phyloP scores from a whole-genome alignment of 257 asterid genomes.

The Echites panduratus region DNA sequence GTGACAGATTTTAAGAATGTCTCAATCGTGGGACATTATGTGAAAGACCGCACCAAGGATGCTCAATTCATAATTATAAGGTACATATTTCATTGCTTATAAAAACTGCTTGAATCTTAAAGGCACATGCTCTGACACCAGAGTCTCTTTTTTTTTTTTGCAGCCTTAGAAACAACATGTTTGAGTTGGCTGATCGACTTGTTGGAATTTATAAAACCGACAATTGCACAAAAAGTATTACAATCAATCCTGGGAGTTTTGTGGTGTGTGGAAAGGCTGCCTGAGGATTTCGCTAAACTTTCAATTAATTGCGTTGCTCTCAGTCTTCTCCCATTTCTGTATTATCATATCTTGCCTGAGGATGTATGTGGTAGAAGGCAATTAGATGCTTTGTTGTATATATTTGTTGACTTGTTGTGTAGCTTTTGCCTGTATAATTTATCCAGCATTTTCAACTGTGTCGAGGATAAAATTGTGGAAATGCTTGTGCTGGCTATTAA shows the following conservation, averaged over 20 bases:
- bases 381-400: conserved; percentile 1
- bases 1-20: conserved; percentile 88
- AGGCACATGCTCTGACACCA: neutral
- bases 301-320: neutral
- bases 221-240: conserved; percentile 90
- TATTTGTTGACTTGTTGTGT: neutral
- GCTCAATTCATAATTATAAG: conserved; percentile 97
- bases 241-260: conserved; percentile 92
- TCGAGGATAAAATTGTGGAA: neutral
- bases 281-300: conserved; percentile 21
- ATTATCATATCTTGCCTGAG: neutral
- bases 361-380: neutral
- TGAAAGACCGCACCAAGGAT: conserved; percentile 97
- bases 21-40: conserved; percentile 95
- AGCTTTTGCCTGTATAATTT: neutral
- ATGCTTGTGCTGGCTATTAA: neutral
- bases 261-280: conserved; percentile 66
- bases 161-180: conserved; percentile 95
- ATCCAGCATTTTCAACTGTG: neutral
- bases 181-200: conserved; percentile 90
- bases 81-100: conserved; percentile 25
- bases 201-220: conserved; percentile 96
- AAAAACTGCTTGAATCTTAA: neutral
- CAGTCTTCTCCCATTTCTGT: conserved; percentile 7
- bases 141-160: too few species aligned